These are phyloP conservation scores for Cladosporium sp. DNA, from an alignment of 2,329 filamentous ascomycete genomes.

Conservation along the genomic window DNA sequence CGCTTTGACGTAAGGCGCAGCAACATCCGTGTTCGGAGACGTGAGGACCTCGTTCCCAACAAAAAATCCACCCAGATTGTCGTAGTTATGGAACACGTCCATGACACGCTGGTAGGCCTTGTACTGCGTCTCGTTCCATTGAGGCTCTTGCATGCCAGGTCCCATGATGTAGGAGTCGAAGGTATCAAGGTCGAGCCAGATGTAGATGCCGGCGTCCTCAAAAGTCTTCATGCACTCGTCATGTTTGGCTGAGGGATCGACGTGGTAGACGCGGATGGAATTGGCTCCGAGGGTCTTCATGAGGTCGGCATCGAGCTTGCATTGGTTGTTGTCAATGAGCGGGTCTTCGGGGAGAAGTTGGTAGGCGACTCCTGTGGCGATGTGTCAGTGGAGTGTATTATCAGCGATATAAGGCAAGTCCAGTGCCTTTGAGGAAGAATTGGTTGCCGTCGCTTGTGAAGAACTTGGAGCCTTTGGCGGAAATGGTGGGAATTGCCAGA, in stretches of 20 bases:
- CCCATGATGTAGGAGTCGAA: conserved; percentile 60
- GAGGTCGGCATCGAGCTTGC: conserved; percentile 66
- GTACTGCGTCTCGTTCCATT: conserved; percentile 71
- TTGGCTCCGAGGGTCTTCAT: conserved; percentile 82
- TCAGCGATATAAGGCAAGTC: not conserved
- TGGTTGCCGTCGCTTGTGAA: conserved; percentile 77
- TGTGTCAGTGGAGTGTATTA: conserved; percentile 34
- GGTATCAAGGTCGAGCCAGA: conserved; percentile 79
- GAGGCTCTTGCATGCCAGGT: conserved; percentile 42
- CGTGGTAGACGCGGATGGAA: conserved; percentile 80
- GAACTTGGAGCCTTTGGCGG: conserved; percentile 74
- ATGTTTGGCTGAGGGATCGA: conserved; percentile 68
- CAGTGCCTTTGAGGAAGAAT: conserved; percentile 75
- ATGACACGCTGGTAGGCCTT: conserved; percentile 66
- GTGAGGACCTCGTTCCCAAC: conserved; percentile 84
- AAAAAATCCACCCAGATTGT: conserved; percentile 81
- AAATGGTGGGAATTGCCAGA: conserved; percentile 51
- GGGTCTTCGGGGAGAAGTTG: conserved; percentile 64
- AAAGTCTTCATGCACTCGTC: conserved; percentile 77
- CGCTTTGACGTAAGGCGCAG: conserved; percentile 79
- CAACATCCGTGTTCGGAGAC: conserved; percentile 50
- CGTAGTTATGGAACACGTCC: conserved; percentile 71
- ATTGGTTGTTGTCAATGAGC: conserved; percentile 71
- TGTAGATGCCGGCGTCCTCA: conserved; percentile 74
- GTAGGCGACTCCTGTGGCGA: conserved; percentile 38